These are phyloP conservation scores for Boletellus deceptivus DNA, from an alignment of 1,284 basidiomycete genomes.

Conservation along the genomic window DNA sequence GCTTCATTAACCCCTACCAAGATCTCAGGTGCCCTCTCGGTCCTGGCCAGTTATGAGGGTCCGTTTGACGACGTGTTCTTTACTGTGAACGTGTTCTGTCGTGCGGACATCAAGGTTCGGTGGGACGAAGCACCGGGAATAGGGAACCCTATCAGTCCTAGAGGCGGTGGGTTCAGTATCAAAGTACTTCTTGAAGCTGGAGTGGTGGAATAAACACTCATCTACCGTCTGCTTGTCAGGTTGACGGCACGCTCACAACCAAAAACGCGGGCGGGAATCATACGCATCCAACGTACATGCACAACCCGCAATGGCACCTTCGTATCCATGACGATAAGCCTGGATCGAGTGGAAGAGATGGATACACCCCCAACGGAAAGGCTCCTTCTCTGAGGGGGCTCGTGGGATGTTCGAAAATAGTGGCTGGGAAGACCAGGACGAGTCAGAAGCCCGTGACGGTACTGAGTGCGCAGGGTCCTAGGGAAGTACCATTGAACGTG, in stretches of 20 bases:
- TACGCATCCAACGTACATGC: constrained; percentile 76
- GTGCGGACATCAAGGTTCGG: constrained; percentile 34
- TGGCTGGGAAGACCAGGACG: background rate
- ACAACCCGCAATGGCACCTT: constrained; percentile 87
- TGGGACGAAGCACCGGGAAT: constrained; percentile 45
- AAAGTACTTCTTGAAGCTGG: constrained; percentile 13
- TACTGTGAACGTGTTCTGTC: constrained; percentile 59
- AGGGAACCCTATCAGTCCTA: constrained; percentile 3
- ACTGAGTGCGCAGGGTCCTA: constrained; percentile 56
- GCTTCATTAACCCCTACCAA: constrained; percentile 8
- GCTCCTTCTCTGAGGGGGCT: background rate
- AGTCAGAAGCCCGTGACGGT: constrained; percentile 44
- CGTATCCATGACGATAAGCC: constrained; percentile 40
- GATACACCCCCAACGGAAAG: background rate
- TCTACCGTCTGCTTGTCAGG: constrained; percentile 37
- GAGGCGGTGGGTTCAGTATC: constrained; percentile 14
- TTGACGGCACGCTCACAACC: constrained; percentile 61
- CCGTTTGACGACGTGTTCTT: constrained; percentile 58
- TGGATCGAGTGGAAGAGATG: background rate
- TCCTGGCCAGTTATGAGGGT: constrained; percentile 69
- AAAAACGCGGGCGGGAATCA: constrained; percentile 85
- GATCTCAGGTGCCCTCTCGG: constrained; percentile 43
- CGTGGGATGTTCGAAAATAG: constrained; percentile 1
- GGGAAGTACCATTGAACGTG: constrained; percentile 74
- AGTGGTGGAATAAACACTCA: constrained; percentile 3